phyloP scores from a whole-genome alignment of 2,329 filamentous ascomycete genomes.

The Fonsecaea erecta region DNA sequence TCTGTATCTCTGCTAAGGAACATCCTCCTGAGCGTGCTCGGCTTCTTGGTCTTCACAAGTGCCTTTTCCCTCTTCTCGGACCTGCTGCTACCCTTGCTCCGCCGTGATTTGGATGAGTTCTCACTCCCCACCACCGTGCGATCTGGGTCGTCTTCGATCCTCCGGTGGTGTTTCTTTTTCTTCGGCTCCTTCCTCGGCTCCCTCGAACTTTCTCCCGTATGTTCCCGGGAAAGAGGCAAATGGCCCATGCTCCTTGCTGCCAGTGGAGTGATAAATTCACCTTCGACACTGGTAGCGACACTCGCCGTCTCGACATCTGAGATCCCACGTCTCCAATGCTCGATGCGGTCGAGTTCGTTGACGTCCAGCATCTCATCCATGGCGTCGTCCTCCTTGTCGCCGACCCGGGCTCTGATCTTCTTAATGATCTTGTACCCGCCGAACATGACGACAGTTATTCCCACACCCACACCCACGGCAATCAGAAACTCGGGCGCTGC shows the following conservation, averaged over 20 bases:
- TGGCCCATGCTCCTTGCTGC: constrained; percentile 57
- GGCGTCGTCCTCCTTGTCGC: constrained; percentile 41
- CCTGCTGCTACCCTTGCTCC: constrained; percentile 23
- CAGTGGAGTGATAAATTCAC: constrained; percentile 67
- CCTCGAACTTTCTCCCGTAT: constrained; percentile 34
- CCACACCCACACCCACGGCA: constrained; percentile 83
- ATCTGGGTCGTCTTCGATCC: constrained; percentile 27
- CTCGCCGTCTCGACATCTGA: constrained; percentile 54
- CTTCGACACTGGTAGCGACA: constrained; percentile 64
- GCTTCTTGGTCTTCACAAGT: constrained; percentile 43
- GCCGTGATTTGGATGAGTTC: constrained; percentile 26
- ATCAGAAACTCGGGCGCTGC: constrained; percentile 94
- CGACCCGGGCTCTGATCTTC: constrained; percentile 61
- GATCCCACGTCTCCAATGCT: constrained; percentile 67
- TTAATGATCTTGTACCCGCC: constrained; percentile 98
- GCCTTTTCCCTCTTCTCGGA: constrained; percentile 32
- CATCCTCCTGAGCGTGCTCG: constrained; percentile 42
- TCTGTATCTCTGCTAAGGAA: constrained; percentile 31
- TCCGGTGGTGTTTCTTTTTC: constrained; percentile 32
- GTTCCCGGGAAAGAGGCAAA: constrained; percentile 35
- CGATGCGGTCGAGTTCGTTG: constrained; percentile 58
- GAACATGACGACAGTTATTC: constrained; percentile 93
- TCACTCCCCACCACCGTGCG: constrained; percentile 31
- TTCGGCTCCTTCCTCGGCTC: constrained; percentile 42
- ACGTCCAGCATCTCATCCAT: constrained; percentile 62